These are phyloP conservation scores for Monosporascus sp. DNA, from an alignment of 2,329 filamentous ascomycete genomes.

Conservation along the genomic window DNA sequence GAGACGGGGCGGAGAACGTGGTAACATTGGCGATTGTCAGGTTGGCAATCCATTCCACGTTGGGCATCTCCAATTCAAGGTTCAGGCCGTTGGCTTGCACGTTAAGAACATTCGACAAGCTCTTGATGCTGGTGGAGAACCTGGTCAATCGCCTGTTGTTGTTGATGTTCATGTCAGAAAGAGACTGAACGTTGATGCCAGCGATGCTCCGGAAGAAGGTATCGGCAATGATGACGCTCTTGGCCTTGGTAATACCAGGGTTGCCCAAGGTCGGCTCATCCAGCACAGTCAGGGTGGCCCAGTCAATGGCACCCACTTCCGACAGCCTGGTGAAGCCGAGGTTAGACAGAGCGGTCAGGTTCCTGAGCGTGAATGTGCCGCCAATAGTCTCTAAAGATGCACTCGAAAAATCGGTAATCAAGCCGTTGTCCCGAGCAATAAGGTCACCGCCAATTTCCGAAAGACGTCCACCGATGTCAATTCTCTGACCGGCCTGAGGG, in stretches of 20 bases:
- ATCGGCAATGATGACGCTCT: constrained; percentile 72
- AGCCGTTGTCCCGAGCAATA: constrained; percentile 54
- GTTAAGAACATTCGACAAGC: constrained; percentile 64
- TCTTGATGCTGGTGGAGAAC: constrained; percentile 73
- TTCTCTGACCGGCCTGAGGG: constrained; percentile 45
- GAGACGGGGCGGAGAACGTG: constrained; percentile 65
- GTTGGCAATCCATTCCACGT: constrained; percentile 73
- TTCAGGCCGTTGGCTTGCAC: constrained; percentile 76
- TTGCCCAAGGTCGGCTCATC: constrained; percentile 45
- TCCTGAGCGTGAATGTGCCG: constrained; percentile 64
- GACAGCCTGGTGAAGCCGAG: constrained; percentile 63
- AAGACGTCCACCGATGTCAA: constrained; percentile 58
- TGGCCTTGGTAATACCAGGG: constrained; percentile 59
- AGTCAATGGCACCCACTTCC: constrained; percentile 62
- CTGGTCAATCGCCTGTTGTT: constrained; percentile 80
- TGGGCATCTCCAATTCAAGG: constrained; percentile 68
- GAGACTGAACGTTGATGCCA: constrained; percentile 74
- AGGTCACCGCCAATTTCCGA: constrained; percentile 50
- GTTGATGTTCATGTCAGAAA: constrained; percentile 72
- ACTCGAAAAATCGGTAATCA: constrained; percentile 58
- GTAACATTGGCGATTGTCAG: constrained; percentile 79
- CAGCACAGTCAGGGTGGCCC: constrained; percentile 63
- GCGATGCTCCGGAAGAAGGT: constrained; percentile 74
- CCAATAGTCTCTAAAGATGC: constrained; percentile 59
- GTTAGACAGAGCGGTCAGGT: constrained; percentile 62